Conservation (phyloP, 225 moss, liverwort and hornwort species). For the Pleurozium schreberi region DNA sequence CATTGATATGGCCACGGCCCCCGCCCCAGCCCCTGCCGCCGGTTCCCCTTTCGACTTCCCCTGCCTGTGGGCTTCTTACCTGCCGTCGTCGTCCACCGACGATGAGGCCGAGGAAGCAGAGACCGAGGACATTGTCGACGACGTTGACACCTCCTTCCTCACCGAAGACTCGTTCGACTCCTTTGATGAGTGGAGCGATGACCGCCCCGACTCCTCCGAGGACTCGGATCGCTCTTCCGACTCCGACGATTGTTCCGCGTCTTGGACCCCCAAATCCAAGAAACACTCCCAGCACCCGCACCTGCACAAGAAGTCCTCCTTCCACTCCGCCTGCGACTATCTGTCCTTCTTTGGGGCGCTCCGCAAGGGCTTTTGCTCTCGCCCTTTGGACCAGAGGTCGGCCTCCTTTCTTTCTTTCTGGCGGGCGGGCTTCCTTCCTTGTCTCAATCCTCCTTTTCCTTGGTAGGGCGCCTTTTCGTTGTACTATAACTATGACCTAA, state of each 20-base stretch:
- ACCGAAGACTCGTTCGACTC: conserved; percentile 17
- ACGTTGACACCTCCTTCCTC: neutral
- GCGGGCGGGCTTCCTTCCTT: neutral
- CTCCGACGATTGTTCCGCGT: conserved; percentile 15
- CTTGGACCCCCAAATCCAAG: conserved; percentile 14
- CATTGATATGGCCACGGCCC: neutral
- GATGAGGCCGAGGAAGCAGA: neutral
- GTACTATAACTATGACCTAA: neutral
- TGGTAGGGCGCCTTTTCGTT: neutral
- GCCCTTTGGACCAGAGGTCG: conserved; percentile 26
- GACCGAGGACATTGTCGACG: neutral
- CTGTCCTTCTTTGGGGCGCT: conserved; percentile 29
- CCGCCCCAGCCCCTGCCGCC: neutral
- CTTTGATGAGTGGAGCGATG: conserved; percentile 33
- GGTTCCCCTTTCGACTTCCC: neutral
- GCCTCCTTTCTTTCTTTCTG: neutral
- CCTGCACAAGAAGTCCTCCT: conserved; percentile 11
- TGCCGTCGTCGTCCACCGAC: conserved; percentile 11
- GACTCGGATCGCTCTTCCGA: conserved; percentile 22
- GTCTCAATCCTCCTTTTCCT: neutral
- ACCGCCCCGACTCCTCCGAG: conserved; percentile 20
- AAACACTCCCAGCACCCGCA: conserved; percentile 2
- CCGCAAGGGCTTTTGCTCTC: conserved; percentile 42
- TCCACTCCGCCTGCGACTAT: conserved; percentile 24
- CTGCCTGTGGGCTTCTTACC: neutral